Evolutionary conservation across 208 protist species (phyloP), one percentile per base, ranked within the genome.

Genomic region (Crithidia brevicula): DNA sequence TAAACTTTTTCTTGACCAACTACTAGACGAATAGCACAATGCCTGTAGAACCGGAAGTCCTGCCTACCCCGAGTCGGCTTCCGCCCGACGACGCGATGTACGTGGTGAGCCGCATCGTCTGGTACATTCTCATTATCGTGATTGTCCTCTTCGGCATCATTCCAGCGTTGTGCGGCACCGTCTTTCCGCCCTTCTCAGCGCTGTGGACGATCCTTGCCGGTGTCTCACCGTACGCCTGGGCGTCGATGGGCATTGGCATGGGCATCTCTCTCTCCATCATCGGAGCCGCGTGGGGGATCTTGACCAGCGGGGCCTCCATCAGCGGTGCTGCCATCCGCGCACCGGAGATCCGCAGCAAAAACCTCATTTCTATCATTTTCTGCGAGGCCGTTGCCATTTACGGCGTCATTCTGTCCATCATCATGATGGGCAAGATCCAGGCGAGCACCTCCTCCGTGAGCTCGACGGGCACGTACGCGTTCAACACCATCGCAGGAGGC

Each of bases 371-470:
- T 28, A 98, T 99, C 73, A 98, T 99, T 81, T 99, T 99, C 81
- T 99, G 98, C 84, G 98, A 99, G 81, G 98, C 98, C 40, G 97
- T 99, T 0, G 98, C 98, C 46, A 99, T 99, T 65, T 99, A 99
- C 85, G 98, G 98, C 50, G 98, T 99, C 65, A 99, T 99, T 77
- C 89, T 99, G 27, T 95, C 98, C 36, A 99, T 99, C 85, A 98
- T 99, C 46, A 94, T 99, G 86, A 93, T 94, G 81, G 94, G 92
- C 27, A 97, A 97, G 72, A 81, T 97, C 47, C 84, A 91, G 56
- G 77, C 84, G 20, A 87, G 78, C 51, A 79, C 18, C n/a, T 62
- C 59, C 31, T 79, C 73, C 31, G 65, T 95, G 20, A 53, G 77
- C 67, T 56, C 71, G 15, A 69, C 1, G 27, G 85, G 87, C 36